A percentile compares a stretch with the other conserved stretches of the same genome.
phyloP scores from a whole-genome alignment of 345 rosid genomes.

The Erodium maritimum region DNA sequence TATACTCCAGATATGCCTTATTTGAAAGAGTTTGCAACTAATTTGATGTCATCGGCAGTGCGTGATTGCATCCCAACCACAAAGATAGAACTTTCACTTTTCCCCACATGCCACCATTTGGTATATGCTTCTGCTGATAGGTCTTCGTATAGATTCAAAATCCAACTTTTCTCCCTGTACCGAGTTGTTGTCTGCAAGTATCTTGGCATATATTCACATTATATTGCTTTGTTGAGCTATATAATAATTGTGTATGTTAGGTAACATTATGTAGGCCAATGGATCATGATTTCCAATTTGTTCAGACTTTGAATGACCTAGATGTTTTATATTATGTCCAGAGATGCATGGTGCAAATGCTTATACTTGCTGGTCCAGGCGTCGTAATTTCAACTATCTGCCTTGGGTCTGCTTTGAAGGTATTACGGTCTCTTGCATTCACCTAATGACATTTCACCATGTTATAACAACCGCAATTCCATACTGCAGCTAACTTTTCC shows the following conservation, averaged over 20 bases:
- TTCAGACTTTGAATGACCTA: background rate
- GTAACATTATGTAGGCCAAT: background rate
- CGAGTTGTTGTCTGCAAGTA: too few species aligned
- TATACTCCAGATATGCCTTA: too few species aligned
- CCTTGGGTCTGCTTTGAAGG: conserved; percentile 75
- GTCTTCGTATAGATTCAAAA: background rate
- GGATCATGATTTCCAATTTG: background rate
- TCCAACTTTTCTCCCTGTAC: background rate
- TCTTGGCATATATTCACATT: too few species aligned
- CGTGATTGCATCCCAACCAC: background rate
- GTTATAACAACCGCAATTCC: conserved; percentile 3
- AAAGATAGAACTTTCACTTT: background rate
- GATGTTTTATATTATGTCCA: conserved; percentile 14
- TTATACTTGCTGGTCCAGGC: conserved; percentile 94
- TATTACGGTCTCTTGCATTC: conserved; percentile 10
- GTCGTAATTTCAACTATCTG: conserved; percentile 74
- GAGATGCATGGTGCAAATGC: conserved; percentile 85
- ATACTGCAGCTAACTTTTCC: conserved; percentile 69
- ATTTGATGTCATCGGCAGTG: background rate
- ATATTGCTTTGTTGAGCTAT: too few species aligned
- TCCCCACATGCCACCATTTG: background rate
- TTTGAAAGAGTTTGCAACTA: background rate
- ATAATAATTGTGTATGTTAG: background rate
- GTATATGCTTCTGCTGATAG: background rate
- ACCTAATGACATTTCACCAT: background rate